These are phyloP conservation scores for Pachyrhizus erosus DNA, from an alignment of 306 rosid genomes.

Conservation along the genomic window DNA sequence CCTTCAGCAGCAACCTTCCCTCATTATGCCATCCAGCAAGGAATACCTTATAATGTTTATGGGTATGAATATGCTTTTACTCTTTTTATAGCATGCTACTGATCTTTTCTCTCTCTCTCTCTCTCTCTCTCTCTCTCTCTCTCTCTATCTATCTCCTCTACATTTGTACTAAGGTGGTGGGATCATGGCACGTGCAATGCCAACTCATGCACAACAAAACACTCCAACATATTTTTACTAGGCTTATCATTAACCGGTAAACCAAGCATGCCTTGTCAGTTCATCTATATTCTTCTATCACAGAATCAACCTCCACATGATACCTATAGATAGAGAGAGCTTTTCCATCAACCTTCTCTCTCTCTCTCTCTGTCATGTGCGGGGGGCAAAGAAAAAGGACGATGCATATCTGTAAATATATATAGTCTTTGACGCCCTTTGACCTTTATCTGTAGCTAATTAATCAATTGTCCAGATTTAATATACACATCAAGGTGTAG, in stretches of 20 bases:
- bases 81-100: not conserved
- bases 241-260: constrained; percentile 16
- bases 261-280: constrained; percentile 51
- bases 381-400: constrained; percentile 22
- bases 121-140: constrained; percentile 12
- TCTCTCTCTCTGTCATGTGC: constrained; percentile 28
- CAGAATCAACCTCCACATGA: constrained; percentile 49
- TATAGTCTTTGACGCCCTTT: constrained; percentile 2
- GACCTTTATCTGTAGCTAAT: not conserved
- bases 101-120: not conserved
- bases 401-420: constrained; percentile 31
- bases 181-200: constrained; percentile 67
- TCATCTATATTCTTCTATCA: constrained; percentile 41
- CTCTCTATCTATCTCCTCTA: not conserved
- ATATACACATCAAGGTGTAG: not conserved
- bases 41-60: constrained; percentile 86
- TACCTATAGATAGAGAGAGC: constrained; percentile 1
- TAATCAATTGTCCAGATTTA: not conserved
- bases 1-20: constrained; percentile 90
- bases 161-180: constrained; percentile 4
- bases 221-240: constrained; percentile 35
- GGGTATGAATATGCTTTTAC: constrained; percentile 60
- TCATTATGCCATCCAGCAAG: constrained; percentile 96
- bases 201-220: constrained; percentile 64
- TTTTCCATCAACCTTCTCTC: constrained; percentile 9